Conservation (phyloP, 163 green algal species). For the Scenedesmus sp. region DNA sequence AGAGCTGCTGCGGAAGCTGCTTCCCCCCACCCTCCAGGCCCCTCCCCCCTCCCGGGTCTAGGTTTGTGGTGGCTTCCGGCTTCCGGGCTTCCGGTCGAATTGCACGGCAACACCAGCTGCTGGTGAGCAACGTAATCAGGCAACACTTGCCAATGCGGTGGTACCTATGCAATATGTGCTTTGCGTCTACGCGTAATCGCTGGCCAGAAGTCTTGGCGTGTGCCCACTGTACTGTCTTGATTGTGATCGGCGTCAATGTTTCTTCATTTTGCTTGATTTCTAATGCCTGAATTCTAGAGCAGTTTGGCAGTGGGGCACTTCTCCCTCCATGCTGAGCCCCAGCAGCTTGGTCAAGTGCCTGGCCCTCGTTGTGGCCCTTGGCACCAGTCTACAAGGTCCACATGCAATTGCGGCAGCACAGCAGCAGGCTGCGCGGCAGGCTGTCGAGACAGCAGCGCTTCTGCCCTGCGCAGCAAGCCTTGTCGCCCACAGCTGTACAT, state of each 20-base stretch:
- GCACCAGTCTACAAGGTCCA: not conserved
- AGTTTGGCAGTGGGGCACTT: not conserved
- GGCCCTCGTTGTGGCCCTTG: not conserved
- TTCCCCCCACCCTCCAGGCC: too few relatives aligned
- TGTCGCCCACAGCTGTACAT: not conserved
- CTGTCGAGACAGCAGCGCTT: not conserved
- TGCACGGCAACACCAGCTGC: too few relatives aligned
- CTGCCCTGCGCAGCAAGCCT: not conserved
- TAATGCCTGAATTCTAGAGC: not conserved
- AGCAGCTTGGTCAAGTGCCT: not conserved
- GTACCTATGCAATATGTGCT: too few relatives aligned
- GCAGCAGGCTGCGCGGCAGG: not conserved
- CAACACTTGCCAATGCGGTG: too few relatives aligned
- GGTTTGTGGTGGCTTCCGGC: too few relatives aligned
- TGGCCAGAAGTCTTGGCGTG: not conserved
- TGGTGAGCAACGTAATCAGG: too few relatives aligned
- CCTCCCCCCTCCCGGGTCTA: too few relatives aligned
- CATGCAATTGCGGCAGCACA: not conserved
- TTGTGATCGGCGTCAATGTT: not conserved
- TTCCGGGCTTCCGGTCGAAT: too few relatives aligned
- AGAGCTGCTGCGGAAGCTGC: too few relatives aligned
- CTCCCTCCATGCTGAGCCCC: not conserved
- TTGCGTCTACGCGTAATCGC: too few relatives aligned
- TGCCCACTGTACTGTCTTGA: not conserved
- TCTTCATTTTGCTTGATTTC: not conserved